phyloP scores from a whole-genome alignment of 257 asterid genomes.

The Misopates orontium region DNA sequence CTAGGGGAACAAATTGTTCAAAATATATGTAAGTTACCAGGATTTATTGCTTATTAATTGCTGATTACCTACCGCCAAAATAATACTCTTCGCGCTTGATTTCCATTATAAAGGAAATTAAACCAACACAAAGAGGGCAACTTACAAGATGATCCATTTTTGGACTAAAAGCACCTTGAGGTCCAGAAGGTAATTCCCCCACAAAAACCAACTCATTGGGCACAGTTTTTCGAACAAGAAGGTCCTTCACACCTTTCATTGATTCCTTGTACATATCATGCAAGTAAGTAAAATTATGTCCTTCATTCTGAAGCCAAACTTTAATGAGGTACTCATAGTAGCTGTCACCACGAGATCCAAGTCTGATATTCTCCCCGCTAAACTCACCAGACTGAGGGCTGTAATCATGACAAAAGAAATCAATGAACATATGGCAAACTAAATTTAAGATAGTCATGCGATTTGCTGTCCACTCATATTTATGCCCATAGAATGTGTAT shows the following conservation, averaged over 20 bases:
- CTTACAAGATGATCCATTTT: conserved; percentile 99
- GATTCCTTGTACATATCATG: conserved; percentile 83
- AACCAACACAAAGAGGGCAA: conserved; percentile 23
- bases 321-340: conserved; percentile 92
- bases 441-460: conserved; percentile 13
- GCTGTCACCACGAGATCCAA: conserved; percentile 98
- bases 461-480: conserved; percentile 1
- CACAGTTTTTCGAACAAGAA: conserved; percentile 71
- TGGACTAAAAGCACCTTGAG: conserved; percentile 72
- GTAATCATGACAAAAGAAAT: conserved; percentile 39
- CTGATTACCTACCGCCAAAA: conserved; percentile 12
- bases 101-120: conserved; percentile 17
- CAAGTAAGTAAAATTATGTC: conserved; percentile 66
- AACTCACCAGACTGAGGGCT: conserved; percentile 88
- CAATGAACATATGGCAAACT: conserved; percentile 18
- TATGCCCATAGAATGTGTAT: neutral
- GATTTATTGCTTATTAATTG: neutral
- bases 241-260: conserved; percentile 84
- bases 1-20: conserved; percentile 8
- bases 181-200: conserved; percentile 89
- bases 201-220: conserved; percentile 89
- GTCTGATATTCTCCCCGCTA: conserved; percentile 88
- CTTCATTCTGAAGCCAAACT: conserved; percentile 88
- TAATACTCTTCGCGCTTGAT: neutral
- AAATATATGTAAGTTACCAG: neutral